These are phyloP conservation scores for Diplodia corticola DNA, from an alignment of 2,329 filamentous ascomycete genomes.

Conservation along the genomic window DNA sequence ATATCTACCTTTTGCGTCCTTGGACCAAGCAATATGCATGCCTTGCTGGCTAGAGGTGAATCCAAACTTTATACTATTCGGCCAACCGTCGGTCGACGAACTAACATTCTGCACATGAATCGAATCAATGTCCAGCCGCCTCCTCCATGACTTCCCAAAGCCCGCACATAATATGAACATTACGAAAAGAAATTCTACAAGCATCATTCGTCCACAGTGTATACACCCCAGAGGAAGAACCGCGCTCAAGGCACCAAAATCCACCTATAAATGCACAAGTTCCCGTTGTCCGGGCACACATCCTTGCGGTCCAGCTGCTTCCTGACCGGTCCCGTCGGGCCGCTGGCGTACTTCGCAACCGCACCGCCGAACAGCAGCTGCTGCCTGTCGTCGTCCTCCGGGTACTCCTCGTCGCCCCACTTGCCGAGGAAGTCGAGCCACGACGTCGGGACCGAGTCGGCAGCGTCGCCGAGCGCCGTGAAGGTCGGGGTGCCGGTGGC, in stretches of 20 bases:
- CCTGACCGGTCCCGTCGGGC: conserved; percentile 62
- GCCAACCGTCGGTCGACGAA: no score
- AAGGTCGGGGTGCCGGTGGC: conserved; percentile 40
- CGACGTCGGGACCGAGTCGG: conserved; percentile 46
- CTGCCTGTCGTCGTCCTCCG: conserved; percentile 52
- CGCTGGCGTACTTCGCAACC: conserved; percentile 53
- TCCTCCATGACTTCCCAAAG: no score
- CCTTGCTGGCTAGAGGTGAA: no score
- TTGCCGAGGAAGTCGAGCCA: conserved; percentile 59
- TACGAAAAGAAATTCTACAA: background rate
- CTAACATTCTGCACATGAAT: no score
- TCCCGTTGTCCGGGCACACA: conserved; percentile 57
- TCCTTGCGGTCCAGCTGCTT: conserved; percentile 58
- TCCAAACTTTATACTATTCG: no score
- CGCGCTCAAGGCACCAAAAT: conserved; percentile 37
- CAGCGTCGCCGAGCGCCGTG: conserved; percentile 46
- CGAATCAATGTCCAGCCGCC: no score
- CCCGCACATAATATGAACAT: background rate
- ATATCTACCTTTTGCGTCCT: no score
- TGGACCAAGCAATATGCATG: no score
- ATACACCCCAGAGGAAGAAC: background rate
- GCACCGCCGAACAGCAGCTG: conserved; percentile 41
- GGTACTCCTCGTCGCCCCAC: conserved; percentile 65
- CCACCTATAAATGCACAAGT: conserved; percentile 47
- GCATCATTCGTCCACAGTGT: background rate